A percentile compares a stretch with the other conserved stretches of the same genome.
Conservation (phyloP, 192 early-diverging fungal genomes). For the Coemansia sp. region DNA sequence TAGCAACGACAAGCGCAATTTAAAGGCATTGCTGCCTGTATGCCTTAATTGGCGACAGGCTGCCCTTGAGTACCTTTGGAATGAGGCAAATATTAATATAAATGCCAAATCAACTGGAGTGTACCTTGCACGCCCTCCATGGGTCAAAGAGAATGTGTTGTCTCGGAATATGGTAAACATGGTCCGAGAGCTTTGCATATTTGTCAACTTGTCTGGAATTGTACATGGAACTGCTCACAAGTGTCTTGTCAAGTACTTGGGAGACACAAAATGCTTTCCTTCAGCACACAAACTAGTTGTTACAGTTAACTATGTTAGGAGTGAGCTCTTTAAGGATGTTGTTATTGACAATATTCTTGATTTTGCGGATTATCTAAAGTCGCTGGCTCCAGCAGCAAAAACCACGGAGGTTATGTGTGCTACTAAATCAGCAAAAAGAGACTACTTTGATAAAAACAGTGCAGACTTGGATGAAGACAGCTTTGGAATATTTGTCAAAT, state of each 20-base stretch:
- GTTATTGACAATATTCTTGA: too few species aligned
- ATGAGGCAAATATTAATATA: not conserved
- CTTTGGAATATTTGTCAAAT: not conserved
- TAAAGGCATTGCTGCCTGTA: not conserved
- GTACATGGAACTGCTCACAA: not conserved
- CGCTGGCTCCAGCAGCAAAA: too few species aligned
- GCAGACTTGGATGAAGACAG: not conserved
- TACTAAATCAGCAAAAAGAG: not conserved
- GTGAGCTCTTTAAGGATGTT: too few species aligned
- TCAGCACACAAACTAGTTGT: too few species aligned
- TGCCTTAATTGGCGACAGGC: not conserved
- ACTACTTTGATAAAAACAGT: not conserved
- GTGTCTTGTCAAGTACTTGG: not conserved
- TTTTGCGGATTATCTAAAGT: too few species aligned
- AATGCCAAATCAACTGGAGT: too few species aligned
- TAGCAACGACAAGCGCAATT: not conserved
- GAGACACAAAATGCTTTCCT: not conserved
- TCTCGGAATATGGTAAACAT: fast-evolving
- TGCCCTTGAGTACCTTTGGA: not conserved
- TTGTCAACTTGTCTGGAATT: not conserved
- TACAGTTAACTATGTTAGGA: too few species aligned
- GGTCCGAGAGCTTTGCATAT: not conserved
- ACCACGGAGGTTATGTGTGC: not conserved
- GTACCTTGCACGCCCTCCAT: too few species aligned
- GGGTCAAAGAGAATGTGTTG: too few species aligned